These are phyloP conservation scores for Exophiala sideris DNA, from an alignment of 2,329 filamentous ascomycete genomes.

Conservation along the genomic window DNA sequence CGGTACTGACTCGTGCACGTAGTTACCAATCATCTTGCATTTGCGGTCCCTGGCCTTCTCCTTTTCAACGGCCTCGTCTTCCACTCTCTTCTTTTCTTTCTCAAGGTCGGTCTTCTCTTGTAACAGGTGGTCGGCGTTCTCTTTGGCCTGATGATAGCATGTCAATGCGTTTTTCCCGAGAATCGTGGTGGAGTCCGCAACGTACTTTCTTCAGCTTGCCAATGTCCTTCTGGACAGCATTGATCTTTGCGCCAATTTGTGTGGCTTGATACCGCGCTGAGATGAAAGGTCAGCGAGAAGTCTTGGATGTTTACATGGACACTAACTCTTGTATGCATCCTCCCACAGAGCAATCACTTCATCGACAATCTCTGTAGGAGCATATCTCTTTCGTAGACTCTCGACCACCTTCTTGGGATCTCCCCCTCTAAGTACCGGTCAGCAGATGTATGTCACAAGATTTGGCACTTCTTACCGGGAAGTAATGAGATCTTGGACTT, in stretches of 20 bases:
- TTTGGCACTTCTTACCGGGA: slow-evolving; percentile 50
- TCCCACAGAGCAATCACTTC: slow-evolving; percentile 63
- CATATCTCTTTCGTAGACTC: slow-evolving; percentile 79
- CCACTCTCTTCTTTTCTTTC: slow-evolving; percentile 75
- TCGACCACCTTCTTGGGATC: slow-evolving; percentile 89
- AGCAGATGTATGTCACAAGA: neutral
- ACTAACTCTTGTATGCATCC: slow-evolving; percentile 22
- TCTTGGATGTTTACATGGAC: neutral
- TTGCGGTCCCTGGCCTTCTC: slow-evolving; percentile 70
- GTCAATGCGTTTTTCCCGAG: neutral
- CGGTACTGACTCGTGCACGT: slow-evolving; percentile 85
- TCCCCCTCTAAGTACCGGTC: slow-evolving; percentile 60
- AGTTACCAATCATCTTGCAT: slow-evolving; percentile 80
- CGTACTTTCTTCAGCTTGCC: slow-evolving; percentile 80
- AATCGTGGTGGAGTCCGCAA: neutral
- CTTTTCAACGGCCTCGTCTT: slow-evolving; percentile 72
- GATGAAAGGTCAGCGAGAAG: slow-evolving; percentile 8
- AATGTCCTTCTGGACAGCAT: slow-evolving; percentile 85
- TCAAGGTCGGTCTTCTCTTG: slow-evolving; percentile 73
- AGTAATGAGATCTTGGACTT: slow-evolving; percentile 73
- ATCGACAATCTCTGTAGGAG: slow-evolving; percentile 79
- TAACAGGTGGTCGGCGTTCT: slow-evolving; percentile 77
- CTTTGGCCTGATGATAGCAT: slow-evolving; percentile 61
- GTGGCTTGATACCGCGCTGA: slow-evolving; percentile 71
- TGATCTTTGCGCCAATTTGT: slow-evolving; percentile 80